These are phyloP conservation scores for Exophiala viscosa DNA, from an alignment of 2,329 filamentous ascomycete genomes.

Conservation along the genomic window DNA sequence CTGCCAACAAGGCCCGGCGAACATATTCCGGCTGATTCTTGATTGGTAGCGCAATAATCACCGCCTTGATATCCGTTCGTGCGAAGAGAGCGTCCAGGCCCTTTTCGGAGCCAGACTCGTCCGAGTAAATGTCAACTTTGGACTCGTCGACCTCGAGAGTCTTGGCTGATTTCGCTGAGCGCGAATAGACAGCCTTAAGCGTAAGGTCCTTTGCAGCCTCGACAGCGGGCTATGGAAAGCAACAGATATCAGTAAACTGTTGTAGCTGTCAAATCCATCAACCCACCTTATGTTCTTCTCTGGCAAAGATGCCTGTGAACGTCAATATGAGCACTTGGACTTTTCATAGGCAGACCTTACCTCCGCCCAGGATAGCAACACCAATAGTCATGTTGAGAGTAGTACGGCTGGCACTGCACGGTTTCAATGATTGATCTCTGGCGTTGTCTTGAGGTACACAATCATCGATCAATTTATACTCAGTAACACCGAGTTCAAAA, in stretches of 20 bases:
- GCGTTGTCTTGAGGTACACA: no score
- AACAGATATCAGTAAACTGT: slow-evolving; percentile 3
- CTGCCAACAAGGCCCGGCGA: slow-evolving; percentile 46
- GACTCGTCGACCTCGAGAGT: slow-evolving; percentile 35
- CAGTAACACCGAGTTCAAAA: no score
- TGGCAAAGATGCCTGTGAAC: slow-evolving; percentile 51
- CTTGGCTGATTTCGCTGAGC: slow-evolving; percentile 53
- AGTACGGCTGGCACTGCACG: neutral
- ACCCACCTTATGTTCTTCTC: slow-evolving; percentile 52
- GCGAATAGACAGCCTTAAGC: slow-evolving; percentile 59
- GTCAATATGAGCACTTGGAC: neutral
- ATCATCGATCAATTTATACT: neutral
- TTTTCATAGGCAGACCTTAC: slow-evolving; percentile 27
- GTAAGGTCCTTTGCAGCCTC: slow-evolving; percentile 42
- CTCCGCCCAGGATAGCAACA: slow-evolving; percentile 54
- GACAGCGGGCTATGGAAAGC: slow-evolving; percentile 46
- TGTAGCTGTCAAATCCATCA: neutral
- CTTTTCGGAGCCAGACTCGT: slow-evolving; percentile 47
- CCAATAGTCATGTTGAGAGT: slow-evolving; percentile 37
- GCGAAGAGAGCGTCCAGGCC: slow-evolving; percentile 46
- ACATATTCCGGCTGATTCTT: slow-evolving; percentile 51
- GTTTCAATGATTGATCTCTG: neutral
- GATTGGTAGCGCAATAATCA: slow-evolving; percentile 55
- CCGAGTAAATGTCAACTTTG: slow-evolving; percentile 53
- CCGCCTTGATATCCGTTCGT: slow-evolving; percentile 48